Evolutionary conservation across 768 basidiomycete species (phyloP).

Genomic region (Mycena sanguinolenta): DNA sequence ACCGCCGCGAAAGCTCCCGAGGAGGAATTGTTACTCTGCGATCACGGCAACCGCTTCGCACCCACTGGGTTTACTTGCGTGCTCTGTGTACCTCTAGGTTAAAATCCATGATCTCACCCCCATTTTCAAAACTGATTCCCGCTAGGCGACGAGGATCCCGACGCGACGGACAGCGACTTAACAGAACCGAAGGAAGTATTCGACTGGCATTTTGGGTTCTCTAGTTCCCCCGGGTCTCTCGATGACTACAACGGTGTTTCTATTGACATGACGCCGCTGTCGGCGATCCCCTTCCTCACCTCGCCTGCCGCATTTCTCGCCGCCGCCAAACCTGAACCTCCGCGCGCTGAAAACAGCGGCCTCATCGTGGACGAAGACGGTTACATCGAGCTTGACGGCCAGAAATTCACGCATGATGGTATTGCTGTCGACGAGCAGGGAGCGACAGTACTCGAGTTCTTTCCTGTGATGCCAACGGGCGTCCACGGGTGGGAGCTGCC

Average conservation of each 20-base stretch:
- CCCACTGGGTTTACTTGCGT: constrained; percentile 26
- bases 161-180: background rate
- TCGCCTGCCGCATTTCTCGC: constrained; percentile 1
- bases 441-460: background rate
- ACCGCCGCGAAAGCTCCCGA: background rate
- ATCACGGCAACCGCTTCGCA: constrained; percentile 9
- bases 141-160: background rate
- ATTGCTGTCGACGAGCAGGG: constrained; percentile 1
- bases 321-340: background rate
- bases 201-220: constrained; percentile 6
- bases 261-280: constrained; percentile 24
- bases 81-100: constrained; percentile 10
- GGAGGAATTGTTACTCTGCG: constrained; percentile 8
- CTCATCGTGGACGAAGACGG: constrained; percentile 4
- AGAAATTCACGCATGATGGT: constrained; percentile 21
- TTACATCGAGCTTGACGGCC: constrained; percentile 13
- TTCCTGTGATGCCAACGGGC: background rate
- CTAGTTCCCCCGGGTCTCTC: background rate
- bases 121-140: background rate
- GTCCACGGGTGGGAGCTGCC: constrained; percentile 6
- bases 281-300: constrained; percentile 27
- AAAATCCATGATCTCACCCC: background rate
- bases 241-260: background rate
- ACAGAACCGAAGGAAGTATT: constrained; percentile 9
- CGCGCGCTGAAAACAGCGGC: background rate